These are phyloP conservation scores for Hanseniaspora mollemarum DNA, from an alignment of 805 yeast genomes.

Conservation along the genomic window DNA sequence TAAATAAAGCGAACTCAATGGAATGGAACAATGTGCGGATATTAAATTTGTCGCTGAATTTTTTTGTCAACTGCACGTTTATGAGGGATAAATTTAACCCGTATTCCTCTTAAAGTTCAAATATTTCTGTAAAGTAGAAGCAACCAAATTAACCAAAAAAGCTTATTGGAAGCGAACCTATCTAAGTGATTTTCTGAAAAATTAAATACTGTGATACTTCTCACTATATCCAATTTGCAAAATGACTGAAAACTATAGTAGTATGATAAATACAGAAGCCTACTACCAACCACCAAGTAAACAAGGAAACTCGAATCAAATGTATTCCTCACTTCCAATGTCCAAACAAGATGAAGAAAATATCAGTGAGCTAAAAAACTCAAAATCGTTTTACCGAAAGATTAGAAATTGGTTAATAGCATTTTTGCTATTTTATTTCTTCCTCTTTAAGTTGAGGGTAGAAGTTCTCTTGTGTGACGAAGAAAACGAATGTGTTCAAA, in stretches of 20 bases:
- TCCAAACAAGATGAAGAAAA: background rate
- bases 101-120: no score
- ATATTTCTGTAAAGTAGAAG: no score
- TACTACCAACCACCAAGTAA: slow-evolving; percentile 1
- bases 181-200: no score
- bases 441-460: background rate
- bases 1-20: no score
- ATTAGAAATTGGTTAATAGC: background rate
- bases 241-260: background rate
- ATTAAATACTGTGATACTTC: no score
- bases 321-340: background rate
- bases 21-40: no score
- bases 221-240: background rate
- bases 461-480: background rate
- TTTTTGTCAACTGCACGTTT: no score
- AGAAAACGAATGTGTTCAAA: background rate
- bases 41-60: no score
- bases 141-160: no score
- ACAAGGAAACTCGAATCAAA: background rate
- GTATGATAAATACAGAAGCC: background rate
- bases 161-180: no score
- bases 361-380: background rate
- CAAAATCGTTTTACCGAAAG: background rate
- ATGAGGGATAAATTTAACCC: no score
- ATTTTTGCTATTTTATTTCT: background rate